Base-by-base conservation (phyloP, 108 stramenopile species). In the Nitzschia sp. region DNA sequence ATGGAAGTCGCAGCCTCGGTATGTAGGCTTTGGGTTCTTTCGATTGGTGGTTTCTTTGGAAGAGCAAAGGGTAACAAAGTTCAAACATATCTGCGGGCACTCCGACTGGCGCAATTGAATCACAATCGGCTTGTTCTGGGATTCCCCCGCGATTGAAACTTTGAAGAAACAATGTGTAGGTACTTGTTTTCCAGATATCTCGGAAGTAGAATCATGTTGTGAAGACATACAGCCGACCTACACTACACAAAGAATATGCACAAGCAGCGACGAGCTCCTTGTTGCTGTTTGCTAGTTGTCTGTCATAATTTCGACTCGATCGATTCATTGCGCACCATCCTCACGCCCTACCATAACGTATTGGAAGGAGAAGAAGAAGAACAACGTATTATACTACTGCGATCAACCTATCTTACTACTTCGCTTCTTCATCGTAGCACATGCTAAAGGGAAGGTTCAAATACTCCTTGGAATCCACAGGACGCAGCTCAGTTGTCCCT, bases 11-110 rank as follows among this genome's bases (percentile, higher is more conserved):
- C 76, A 78, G 10, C 85, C 78, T 57, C 82, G 70, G 71, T 88
- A 90, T 29, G 86, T 83, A 41, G 81, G 80, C 12, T 60, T 21
- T 11, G 75, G 48, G 24, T 50, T 43, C 41, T 53, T 44, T 21
- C 25, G 22, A 17, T 11, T 68, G 44, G 56, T 65, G 11, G 22
- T 52, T 57, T 44, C 57, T 15, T 63, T 29, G 8, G 66, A 61
- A 17, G 70, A 65, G 52, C 96, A 97, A n/a, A 95, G 69, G 50
- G 78, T 38, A 20, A 78, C 65, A 72, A 95, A 95, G 58, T 95
- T 94, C 22, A 82, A 74, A 24, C 85, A 89, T 21, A 95, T 95
- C 63, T 85, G 91, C 10, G 95, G 95, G 43, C 73, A 69, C 22
- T 67, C 67, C 38, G 79, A 70, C n/a, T 59, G 62, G 53, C 67